These are phyloP conservation scores for Penicillium maclennaniae DNA, from an alignment of 495 filamentous ascomycete genomes.

Conservation along the genomic window DNA sequence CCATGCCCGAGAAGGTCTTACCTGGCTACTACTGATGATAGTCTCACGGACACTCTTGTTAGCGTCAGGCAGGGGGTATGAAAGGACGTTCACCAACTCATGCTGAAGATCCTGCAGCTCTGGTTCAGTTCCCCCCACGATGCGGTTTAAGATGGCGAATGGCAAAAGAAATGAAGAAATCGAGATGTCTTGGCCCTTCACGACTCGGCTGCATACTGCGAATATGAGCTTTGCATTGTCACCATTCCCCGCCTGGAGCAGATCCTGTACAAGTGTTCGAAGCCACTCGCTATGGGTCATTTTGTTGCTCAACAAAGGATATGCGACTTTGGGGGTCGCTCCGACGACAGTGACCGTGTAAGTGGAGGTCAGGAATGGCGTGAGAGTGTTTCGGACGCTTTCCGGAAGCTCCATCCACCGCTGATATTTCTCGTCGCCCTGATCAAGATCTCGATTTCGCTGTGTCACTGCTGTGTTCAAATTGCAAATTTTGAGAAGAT, in stretches of 20 bases:
- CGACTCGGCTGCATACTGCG: conserved; percentile 69
- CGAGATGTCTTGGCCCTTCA: conserved; percentile 75
- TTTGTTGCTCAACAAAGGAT: conserved; percentile 67
- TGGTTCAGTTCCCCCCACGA: conserved; percentile 62
- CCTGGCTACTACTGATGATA: conserved; percentile 77
- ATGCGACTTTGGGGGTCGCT: conserved; percentile 50
- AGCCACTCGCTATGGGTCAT: conserved; percentile 78
- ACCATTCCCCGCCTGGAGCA: conserved; percentile 68
- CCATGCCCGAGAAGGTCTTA: conserved; percentile 32
- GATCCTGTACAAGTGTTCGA: conserved; percentile 70
- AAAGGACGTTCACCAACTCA: conserved; percentile 69
- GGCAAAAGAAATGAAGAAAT: conserved; percentile 85
- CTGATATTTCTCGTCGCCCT: conserved; percentile 53
- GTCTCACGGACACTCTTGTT: conserved; percentile 60
- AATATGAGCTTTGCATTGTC: conserved; percentile 71
- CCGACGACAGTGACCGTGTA: conserved; percentile 65
- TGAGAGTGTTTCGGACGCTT: conserved; percentile 69
- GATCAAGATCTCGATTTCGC: conserved; percentile 44
- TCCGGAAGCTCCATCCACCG: conserved; percentile 77
- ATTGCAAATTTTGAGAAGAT: conserved; percentile 72
- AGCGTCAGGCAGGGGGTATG: conserved; percentile 51
- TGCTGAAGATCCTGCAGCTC: conserved; percentile 62
- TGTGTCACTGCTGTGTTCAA: conserved; percentile 57
- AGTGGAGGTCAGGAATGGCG: conserved; percentile 77
- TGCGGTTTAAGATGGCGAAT: conserved; percentile 73